A percentile compares a stretch with the other conserved stretches of the same genome.
Conservation (phyloP, 2,329 filamentous ascomycete genomes). For the Endocalyx cinctus region DNA sequence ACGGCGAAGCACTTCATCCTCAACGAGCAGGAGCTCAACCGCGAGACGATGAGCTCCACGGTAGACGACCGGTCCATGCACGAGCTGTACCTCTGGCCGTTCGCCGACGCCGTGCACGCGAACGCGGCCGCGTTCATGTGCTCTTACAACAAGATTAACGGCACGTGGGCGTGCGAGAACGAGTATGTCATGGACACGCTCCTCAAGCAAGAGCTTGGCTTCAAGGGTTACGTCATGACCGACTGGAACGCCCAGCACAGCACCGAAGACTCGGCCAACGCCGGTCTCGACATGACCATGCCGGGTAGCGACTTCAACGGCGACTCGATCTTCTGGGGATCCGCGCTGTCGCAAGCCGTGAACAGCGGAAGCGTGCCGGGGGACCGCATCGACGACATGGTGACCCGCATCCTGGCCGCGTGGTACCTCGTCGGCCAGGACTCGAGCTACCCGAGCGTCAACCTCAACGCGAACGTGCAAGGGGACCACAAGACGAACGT, state of each 20-base stretch:
- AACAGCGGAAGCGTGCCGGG: slow-evolving; percentile 53
- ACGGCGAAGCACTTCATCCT: slow-evolving; percentile 58
- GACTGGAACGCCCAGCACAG: slow-evolving; percentile 78
- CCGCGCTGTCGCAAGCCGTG: slow-evolving; percentile 47
- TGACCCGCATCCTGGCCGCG: slow-evolving; percentile 56
- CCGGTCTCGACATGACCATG: slow-evolving; percentile 79
- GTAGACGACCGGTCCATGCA: slow-evolving; percentile 63
- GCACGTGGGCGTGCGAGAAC: slow-evolving; percentile 64
- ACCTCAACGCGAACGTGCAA: slow-evolving; percentile 50
- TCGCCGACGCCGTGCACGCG: slow-evolving; percentile 62
- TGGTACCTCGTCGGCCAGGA: slow-evolving; percentile 57
- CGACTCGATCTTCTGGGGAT: slow-evolving; percentile 50
- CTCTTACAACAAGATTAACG: slow-evolving; percentile 68
- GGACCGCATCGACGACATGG: slow-evolving; percentile 64
- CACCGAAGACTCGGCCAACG: slow-evolving; percentile 59
- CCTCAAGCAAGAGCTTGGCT: slow-evolving; percentile 70
- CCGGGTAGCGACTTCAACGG: slow-evolving; percentile 60
- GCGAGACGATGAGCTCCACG: slow-evolving; percentile 50
- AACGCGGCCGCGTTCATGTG: slow-evolving; percentile 67
- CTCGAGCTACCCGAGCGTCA: slow-evolving; percentile 44
- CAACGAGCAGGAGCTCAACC: slow-evolving; percentile 65
- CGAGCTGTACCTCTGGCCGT: slow-evolving; percentile 65
- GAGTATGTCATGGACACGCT: slow-evolving; percentile 55
- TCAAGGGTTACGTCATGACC: slow-evolving; percentile 53
- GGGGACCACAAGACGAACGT: slow-evolving; percentile 61